Evolutionary conservation across 257 asterid genomes (phyloP).

Genomic region (Fraxinus quadrangulata): DNA sequence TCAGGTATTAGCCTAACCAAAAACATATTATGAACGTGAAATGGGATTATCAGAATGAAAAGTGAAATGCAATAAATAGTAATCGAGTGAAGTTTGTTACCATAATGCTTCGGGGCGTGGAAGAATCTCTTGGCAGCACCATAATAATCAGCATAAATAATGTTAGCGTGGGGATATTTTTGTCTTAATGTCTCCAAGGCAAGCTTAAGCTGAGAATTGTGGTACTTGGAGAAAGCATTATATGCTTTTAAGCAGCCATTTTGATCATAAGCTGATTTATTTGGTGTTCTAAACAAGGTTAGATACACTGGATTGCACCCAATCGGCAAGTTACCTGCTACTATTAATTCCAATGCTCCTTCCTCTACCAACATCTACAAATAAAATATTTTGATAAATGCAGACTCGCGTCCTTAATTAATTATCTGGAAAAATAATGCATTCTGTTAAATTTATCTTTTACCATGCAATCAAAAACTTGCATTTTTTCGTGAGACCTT

Average conservation of each 20-base stretch:
- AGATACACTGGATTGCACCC: constrained; percentile 77
- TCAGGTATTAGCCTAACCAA: too few relatives aligned
- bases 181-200: constrained; percentile 48
- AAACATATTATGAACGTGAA: background rate
- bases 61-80: too few relatives aligned
- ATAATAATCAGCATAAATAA: constrained; percentile 78
- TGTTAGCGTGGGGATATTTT: constrained; percentile 58
- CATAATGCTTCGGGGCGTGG: constrained; percentile 60
- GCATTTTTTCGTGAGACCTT: too few relatives aligned
- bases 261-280: constrained; percentile 55
- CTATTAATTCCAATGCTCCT: constrained; percentile 71
- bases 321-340: constrained; percentile 76
- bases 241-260: constrained; percentile 66
- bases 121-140: constrained; percentile 59
- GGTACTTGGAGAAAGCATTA: constrained; percentile 64
- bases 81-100: constrained; percentile 29
- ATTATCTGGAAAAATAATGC: too few relatives aligned
- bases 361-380: constrained; percentile 61
- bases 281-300: constrained; percentile 53
- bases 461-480: too few relatives aligned
- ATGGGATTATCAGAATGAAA: too few relatives aligned
- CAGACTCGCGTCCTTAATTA: too few relatives aligned
- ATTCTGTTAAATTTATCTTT: too few relatives aligned
- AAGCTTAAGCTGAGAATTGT: constrained; percentile 60
- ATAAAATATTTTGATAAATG: too few relatives aligned